A percentile compares a stretch with the other conserved stretches of the same genome.
Conservation (phyloP, 768 basidiomycete genomes). For the Strobilomyces confusus region DNA sequence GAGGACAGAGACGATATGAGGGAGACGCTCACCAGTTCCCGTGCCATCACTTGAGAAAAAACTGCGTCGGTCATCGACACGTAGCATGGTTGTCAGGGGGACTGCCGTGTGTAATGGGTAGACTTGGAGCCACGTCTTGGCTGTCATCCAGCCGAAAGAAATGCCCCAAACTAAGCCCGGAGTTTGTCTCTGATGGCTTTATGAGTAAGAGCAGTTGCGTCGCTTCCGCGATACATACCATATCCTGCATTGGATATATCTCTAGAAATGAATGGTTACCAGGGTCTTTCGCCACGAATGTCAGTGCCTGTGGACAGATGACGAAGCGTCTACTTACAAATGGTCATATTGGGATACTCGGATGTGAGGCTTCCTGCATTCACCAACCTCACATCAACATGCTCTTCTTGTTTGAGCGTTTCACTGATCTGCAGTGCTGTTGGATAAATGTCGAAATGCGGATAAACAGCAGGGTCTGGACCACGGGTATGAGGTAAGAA, state of each 20-base stretch:
- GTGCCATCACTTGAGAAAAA: background rate
- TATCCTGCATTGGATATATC: slow-evolving; percentile 33
- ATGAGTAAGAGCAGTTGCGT: background rate
- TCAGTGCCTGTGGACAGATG: slow-evolving; percentile 7
- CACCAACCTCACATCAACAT: slow-evolving; percentile 2
- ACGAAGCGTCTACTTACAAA: slow-evolving; percentile 22
- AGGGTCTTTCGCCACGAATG: slow-evolving; percentile 34
- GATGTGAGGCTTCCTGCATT: slow-evolving; percentile 5
- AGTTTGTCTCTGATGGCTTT: slow-evolving; percentile 2
- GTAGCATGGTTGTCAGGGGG: background rate
- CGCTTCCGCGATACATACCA: slow-evolving; percentile 6
- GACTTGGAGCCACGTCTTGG: slow-evolving; percentile 17
- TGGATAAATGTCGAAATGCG: slow-evolving; percentile 41
- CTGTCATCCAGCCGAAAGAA: slow-evolving; percentile 20
- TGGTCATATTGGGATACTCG: slow-evolving; percentile 25
- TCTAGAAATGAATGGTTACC: slow-evolving; percentile 38
- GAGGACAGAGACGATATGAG: background rate
- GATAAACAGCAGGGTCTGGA: slow-evolving; percentile 40
- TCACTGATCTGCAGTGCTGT: slow-evolving; percentile 30
- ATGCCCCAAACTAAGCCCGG: slow-evolving; percentile 9
- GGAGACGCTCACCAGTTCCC: slow-evolving; percentile 1
- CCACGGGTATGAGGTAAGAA: background rate
- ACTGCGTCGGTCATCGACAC: background rate
- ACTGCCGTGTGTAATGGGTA: slow-evolving; percentile 14
- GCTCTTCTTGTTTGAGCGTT: slow-evolving; percentile 53